These are phyloP conservation scores for Akanthomyces dipterigenus DNA, from an alignment of 2,329 filamentous ascomycete species.

Conservation along the genomic window DNA sequence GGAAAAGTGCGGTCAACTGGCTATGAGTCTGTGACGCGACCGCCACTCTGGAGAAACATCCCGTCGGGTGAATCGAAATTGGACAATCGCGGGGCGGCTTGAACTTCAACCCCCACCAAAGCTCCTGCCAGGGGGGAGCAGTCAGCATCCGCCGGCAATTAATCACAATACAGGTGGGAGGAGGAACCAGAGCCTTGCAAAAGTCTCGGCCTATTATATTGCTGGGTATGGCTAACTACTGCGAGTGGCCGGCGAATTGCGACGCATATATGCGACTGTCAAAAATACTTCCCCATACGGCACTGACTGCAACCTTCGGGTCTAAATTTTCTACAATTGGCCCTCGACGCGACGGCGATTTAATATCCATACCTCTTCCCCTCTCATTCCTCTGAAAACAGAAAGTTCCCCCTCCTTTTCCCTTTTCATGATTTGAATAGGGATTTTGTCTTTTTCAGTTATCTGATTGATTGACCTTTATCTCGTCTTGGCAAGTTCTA, in stretches of 20 bases:
- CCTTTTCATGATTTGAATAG: no score
- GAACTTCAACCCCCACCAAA: not conserved
- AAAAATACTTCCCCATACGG: not conserved
- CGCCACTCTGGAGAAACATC: not conserved
- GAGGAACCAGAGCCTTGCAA: not conserved
- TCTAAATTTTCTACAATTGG: not conserved
- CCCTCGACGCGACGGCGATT: not conserved
- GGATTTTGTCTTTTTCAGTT: no score
- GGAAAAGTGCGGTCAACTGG: not conserved
- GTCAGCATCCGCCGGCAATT: not conserved
- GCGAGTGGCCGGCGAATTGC: not conserved
- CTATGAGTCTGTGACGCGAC: no score
- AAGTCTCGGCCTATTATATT: not conserved
- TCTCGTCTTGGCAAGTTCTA: no score
- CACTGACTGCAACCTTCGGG: not conserved
- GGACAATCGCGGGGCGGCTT: not conserved
- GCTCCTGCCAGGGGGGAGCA: not conserved
- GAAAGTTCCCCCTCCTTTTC: no score
- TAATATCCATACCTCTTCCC: no score
- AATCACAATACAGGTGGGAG: not conserved
- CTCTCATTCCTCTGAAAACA: no score
- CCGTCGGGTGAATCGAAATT: not conserved
- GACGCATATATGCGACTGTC: not conserved
- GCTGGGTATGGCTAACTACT: no score
- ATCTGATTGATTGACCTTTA: no score